phyloP scores from a whole-genome alignment of 139 green algal species.

The Astrephomene gubernaculifera region DNA sequence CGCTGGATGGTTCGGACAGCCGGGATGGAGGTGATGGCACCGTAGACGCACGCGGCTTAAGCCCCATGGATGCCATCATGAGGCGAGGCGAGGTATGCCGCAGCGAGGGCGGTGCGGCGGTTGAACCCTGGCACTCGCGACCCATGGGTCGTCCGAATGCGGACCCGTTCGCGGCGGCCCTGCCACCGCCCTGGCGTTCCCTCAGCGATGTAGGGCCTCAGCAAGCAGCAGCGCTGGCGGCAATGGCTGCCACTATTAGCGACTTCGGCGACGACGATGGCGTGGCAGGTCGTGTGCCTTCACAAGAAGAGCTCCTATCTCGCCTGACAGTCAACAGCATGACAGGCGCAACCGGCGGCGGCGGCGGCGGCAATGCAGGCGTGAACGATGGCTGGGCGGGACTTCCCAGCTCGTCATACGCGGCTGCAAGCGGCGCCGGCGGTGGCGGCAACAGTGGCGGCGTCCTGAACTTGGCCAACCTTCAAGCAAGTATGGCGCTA shows the following conservation, averaged over 20 bases:
- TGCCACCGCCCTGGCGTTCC: background rate
- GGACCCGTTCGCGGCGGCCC: background rate
- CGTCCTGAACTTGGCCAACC: background rate
- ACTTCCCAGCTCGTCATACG: too few species aligned
- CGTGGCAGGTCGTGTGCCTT: too few species aligned
- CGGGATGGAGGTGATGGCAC: background rate
- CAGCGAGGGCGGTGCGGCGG: background rate
- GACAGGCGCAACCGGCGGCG: background rate
- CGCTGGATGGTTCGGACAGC: background rate
- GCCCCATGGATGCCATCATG: background rate
- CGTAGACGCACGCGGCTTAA: background rate
- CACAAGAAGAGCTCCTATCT: too few species aligned
- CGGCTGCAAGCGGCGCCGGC: background rate
- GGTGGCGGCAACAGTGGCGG: background rate
- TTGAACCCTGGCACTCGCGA: background rate
- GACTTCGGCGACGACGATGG: too few species aligned
- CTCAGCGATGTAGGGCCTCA: slow-evolving; percentile 1
- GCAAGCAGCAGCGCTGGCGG: background rate
- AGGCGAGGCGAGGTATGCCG: background rate
- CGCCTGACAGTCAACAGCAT: too few species aligned
- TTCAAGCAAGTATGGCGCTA: too few species aligned
- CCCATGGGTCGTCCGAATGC: background rate
- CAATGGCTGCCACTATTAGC: background rate
- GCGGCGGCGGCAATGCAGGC: background rate
- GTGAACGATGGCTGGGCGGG: background rate